Base-by-base conservation (phyloP, 345 rosid genomes). In the Draba incana region DNA sequence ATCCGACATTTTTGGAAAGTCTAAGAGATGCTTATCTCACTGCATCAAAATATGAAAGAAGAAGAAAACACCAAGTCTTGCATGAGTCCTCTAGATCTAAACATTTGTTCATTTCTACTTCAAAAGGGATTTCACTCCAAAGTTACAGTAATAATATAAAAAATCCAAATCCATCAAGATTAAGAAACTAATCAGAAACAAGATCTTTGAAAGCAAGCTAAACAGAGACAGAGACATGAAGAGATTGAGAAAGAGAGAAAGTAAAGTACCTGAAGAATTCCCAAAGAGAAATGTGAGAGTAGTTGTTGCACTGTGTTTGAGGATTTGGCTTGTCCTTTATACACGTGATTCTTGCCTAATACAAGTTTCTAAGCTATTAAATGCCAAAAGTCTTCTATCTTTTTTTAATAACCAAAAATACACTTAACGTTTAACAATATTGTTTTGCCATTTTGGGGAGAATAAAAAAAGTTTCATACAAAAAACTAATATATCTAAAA, bases 1-100 rank as follows among this genome's bases (percentile, higher is more conserved):
- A 77, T 89, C 96, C 1, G 96, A 78, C 72, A 68, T 68, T 91
- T 84, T 85, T 50, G 60, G 43, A n/a, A 43, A 30, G 44, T 25
- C 10, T 59, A 1, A 14, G 54, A 54, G 38, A 39, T 64, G 58
- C 33, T 64, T 35, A 41, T 55, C 35, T 56, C 45, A 68, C 72
- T 57, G 72, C 72, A 57, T 33, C 25, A 45, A 35, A 20, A 20
- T 20, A 20, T 20, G 20, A 35, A 15, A 15, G 43, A 35, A 8
- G 7, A 15, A 55, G n/a, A 42, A 35, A 56, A 20, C 60, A 55
- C 20, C 15, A 31, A 14, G 2, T 15, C 42, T 15, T 55, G 43
- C 43, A 55, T 35, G 42, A 16, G 24, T 33, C 27, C 12, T 55
- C 8, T 55, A 31, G 13, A 33, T 55, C 59, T 33, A 33, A 55